A percentile compares a stretch with the other conserved stretches of the same genome.
Conservation (phyloP, 768 basidiomycete genomes). For the Amanita polypyramis region DNA sequence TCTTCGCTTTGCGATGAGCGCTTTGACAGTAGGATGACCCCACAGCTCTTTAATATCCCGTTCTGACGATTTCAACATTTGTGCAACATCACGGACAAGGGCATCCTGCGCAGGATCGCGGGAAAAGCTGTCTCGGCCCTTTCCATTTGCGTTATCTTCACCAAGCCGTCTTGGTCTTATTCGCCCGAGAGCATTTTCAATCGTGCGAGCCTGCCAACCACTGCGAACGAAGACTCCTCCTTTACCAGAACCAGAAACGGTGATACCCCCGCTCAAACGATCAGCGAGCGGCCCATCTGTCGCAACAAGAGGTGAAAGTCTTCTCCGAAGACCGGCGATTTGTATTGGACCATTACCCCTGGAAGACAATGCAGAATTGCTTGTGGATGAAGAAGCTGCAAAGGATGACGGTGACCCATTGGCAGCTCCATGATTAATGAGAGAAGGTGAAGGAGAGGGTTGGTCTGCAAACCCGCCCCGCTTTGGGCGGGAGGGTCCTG, state of each 20-base stretch:
- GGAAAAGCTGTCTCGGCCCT: slow-evolving; percentile 20
- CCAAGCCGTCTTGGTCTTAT: slow-evolving; percentile 22
- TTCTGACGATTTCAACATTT: slow-evolving; percentile 44
- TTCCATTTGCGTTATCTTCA: slow-evolving; percentile 20
- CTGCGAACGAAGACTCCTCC: slow-evolving; percentile 68
- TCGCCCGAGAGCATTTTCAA: slow-evolving; percentile 40
- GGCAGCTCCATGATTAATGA: slow-evolving; percentile 16
- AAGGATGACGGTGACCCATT: slow-evolving; percentile 19
- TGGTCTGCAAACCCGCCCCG: slow-evolving; percentile 26
- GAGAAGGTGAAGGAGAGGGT: slow-evolving; percentile 29
- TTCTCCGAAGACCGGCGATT: slow-evolving; percentile 46
- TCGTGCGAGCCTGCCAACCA: slow-evolving; percentile 70
- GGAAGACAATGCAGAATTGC: slow-evolving; percentile 15
- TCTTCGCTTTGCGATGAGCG: slow-evolving; percentile 54
- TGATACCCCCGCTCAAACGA: slow-evolving; percentile 63
- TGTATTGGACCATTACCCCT: slow-evolving; percentile 24
- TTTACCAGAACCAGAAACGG: slow-evolving; percentile 66
- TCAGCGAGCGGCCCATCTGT: slow-evolving; percentile 57
- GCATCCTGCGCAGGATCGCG: slow-evolving; percentile 34
- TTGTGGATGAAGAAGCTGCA: slow-evolving; percentile 19
- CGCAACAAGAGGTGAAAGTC: slow-evolving; percentile 49
- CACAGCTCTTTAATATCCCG: slow-evolving; percentile 66
- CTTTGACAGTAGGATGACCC: slow-evolving; percentile 61
- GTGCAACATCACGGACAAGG: slow-evolving; percentile 50
- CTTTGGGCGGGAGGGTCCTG: slow-evolving; percentile 22